Evolutionary conservation across 495 filamentous ascomycete species (phyloP), one percentile per base, ranked within the genome.

Genomic region (Xylaria flabelliformis): DNA sequence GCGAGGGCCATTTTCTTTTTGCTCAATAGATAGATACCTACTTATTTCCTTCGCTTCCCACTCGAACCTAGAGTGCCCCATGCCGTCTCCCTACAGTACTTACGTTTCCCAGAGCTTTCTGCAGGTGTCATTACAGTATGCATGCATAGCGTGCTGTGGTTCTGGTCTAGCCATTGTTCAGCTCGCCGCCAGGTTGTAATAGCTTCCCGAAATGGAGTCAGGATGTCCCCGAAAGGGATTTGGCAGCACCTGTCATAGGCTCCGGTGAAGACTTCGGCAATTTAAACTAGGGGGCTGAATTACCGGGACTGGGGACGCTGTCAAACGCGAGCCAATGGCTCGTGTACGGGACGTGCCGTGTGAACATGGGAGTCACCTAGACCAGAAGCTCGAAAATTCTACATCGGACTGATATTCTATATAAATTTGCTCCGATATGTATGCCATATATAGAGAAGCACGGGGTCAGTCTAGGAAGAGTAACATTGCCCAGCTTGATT

Each of bases 221-320:
- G n/a, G 9, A 13, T 36, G 51, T 59, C 62, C 50, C 59, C 69
- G 62, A 66, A 71, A 66, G 62, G 62, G 69, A 41, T 65, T 17
- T 63, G 61, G 12, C 13, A 17, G 17, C 32, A 17, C 17, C 64
- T 41, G 32, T 55, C 48, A 55, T 55, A 41, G 48, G 46, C 29
- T 32, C n/a, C 15, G 2, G 19, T n/a, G 12, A 24, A 12, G 36
- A 19, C 17, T 67, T 67, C 64, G 64, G 64, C 48, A 67, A 24
- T 67, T 53, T 24, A 26, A 55, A 26, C 55, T 36, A 10, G 32
- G 64, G 64, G 21, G 3, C 48, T 53, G 64, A 67, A 55, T 53
- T 67, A 67, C 48, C 9, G 64, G 48, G n/a, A 46, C 48, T 51
- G 29, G 46, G 48, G 21, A 4, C 19, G 19, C 46, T 21, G 24